These are phyloP conservation scores for Cryptococcus amylolentus DNA, from an alignment of 1,284 basidiomycete genomes.

Conservation along the genomic window DNA sequence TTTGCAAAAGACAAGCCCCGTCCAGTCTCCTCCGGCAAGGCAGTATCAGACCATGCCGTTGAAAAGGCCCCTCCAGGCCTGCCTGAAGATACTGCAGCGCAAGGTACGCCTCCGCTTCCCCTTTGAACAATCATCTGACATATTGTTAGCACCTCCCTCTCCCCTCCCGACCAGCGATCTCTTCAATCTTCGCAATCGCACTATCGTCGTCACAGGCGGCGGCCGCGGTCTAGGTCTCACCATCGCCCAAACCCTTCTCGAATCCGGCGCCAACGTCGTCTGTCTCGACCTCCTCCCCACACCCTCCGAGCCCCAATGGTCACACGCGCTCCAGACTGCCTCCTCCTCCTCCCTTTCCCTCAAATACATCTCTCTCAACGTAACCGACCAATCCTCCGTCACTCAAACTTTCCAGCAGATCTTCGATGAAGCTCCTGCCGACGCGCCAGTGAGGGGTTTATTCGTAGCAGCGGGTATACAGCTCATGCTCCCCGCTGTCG, in stretches of 20 bases:
- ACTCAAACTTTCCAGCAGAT: slow-evolving; percentile 59
- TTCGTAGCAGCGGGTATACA: slow-evolving; percentile 74
- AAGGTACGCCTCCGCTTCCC: neutral
- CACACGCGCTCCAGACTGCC: slow-evolving; percentile 58
- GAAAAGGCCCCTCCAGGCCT: slow-evolving; percentile 4
- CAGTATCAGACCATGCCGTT: slow-evolving; percentile 18
- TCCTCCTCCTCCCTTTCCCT: slow-evolving; percentile 51
- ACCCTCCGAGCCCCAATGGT: slow-evolving; percentile 64
- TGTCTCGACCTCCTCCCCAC: slow-evolving; percentile 67
- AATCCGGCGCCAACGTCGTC: slow-evolving; percentile 74
- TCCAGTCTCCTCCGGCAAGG: slow-evolving; percentile 13
- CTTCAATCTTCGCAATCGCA: slow-evolving; percentile 69
- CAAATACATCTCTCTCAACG: slow-evolving; percentile 65
- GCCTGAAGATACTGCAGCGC: neutral
- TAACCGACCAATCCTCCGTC: slow-evolving; percentile 60
- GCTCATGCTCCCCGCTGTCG: slow-evolving; percentile 62
- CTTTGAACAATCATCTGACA: neutral
- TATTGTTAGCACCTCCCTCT: slow-evolving; percentile 10
- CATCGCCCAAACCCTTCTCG: slow-evolving; percentile 70
- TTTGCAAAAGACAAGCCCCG: slow-evolving; percentile 14
- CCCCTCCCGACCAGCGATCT: slow-evolving; percentile 16
- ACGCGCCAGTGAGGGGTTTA: slow-evolving; percentile 46
- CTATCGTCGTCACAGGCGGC: slow-evolving; percentile 71
- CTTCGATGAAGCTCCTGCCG: slow-evolving; percentile 51
- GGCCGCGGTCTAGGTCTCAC: slow-evolving; percentile 78